Conservation (phyloP, 2,329 filamentous ascomycete species). For the Metarhizium anisopliae region DNA sequence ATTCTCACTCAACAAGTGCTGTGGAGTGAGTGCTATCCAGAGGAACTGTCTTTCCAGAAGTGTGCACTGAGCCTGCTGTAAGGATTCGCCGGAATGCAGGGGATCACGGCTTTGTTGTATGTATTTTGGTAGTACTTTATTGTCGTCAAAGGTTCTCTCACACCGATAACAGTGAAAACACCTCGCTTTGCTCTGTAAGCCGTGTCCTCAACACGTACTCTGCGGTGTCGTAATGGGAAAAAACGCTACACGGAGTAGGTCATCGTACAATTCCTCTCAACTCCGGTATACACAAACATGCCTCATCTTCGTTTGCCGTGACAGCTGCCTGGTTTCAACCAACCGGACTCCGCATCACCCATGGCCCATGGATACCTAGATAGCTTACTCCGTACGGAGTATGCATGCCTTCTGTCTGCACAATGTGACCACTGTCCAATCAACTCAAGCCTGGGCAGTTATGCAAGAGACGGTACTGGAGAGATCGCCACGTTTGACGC, state of each 20-base stretch:
- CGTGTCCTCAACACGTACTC: too few relatives aligned
- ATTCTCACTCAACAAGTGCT: neutral
- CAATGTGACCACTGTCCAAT: slow-evolving; percentile 10
- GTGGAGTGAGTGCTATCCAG: neutral
- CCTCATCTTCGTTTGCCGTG: neutral
- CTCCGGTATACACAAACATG: neutral
- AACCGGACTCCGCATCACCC: neutral
- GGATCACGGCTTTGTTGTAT: neutral
- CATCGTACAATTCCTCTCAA: neutral
- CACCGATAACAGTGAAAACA: too few relatives aligned
- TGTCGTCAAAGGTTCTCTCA: neutral
- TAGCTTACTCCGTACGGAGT: too few relatives aligned
- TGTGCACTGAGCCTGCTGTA: neutral
- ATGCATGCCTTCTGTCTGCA: neutral
- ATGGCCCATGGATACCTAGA: neutral
- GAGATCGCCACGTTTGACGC: slow-evolving; percentile 15
- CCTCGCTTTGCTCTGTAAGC: too few relatives aligned
- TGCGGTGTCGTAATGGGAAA: too few relatives aligned
- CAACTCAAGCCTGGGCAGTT: slow-evolving; percentile 5
- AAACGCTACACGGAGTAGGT: too few relatives aligned
- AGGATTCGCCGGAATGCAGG: neutral
- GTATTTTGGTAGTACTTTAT: neutral
- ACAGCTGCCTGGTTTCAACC: neutral
- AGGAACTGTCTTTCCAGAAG: neutral
- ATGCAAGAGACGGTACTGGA: slow-evolving; percentile 13